phyloP scores from a whole-genome alignment of 2,329 filamentous ascomycete genomes.

The Dissoconium aciculare region DNA sequence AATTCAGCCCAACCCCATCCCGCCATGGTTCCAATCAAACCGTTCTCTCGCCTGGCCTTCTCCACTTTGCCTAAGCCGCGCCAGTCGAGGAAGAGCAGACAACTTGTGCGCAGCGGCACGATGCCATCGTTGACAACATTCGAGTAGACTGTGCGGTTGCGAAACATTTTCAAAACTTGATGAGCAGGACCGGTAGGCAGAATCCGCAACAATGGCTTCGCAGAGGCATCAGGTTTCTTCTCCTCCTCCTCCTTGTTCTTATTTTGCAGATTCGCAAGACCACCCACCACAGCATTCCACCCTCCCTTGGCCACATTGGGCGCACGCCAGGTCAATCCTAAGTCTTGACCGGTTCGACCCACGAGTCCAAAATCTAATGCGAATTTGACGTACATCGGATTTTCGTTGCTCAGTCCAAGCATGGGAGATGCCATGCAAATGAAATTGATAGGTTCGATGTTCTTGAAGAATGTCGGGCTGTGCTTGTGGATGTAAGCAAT shows the following conservation, averaged over 20 bases:
- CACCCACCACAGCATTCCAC: constrained; percentile 76
- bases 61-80: constrained; percentile 83
- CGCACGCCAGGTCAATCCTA: constrained; percentile 85
- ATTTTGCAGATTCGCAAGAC: constrained; percentile 46
- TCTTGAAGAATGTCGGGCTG: constrained; percentile 75
- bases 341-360: constrained; percentile 86
- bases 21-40: constrained; percentile 79
- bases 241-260: constrained; percentile 31
- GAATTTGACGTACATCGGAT: constrained; percentile 93
- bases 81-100: constrained; percentile 94
- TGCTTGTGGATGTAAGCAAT: constrained; percentile 95
- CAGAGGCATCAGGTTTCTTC: constrained; percentile 53
- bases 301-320: constrained; percentile 73
- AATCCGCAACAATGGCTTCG: constrained; percentile 78
- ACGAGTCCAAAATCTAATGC: constrained; percentile 92
- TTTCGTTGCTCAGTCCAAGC: constrained; percentile 87
- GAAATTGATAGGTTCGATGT: constrained; percentile 80
- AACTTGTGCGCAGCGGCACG: constrained; percentile 86
- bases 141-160: constrained; percentile 83
- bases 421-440: constrained; percentile 77
- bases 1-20: constrained; percentile 92
- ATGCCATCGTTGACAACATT: constrained; percentile 98
- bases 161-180: constrained; percentile 69
- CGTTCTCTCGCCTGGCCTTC: constrained; percentile 83
- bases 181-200: constrained; percentile 85